Evolutionary conservation across 306 rosid species (phyloP), one percentile per base, ranked within the genome.

Genomic region (Citrullus mucosospermus): DNA sequence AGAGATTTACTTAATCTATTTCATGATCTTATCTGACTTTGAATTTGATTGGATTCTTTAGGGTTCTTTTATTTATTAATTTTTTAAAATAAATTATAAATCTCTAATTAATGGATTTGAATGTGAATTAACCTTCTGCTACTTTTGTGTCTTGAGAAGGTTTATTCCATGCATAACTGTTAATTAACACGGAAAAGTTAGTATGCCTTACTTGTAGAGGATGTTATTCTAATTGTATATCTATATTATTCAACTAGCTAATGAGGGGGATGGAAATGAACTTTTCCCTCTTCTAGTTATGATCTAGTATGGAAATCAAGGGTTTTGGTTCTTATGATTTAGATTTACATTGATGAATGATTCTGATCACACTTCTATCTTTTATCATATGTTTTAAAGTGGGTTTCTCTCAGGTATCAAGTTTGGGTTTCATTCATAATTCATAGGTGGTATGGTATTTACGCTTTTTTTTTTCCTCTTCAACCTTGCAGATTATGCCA

Each of bases 401-500:
- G 56, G 44, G 20, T 50, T 8, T 72, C 43, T 72, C 43, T 50
- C 8, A 12, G 58, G 2, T 72, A 50, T 72, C 44, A 72, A 48
- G 50, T 25, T 28, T 50, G 30, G 60, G 77, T 22, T 44, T 68
- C 25, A n/a, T 43, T 44, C 48, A 3, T n/a, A 10, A n/a, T 13
- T 55, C 22, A 55, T 32, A 34, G 13, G 65, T 28, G 77, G 16
- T 22, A 38, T 41, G 39, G 41, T 73, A 30, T 18, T 54, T 55
- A 8, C 59, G 1, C 38, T 7, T 32, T 41, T 34, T 54, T 55
- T 53, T 36, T 14, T 16, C 54, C 17, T 32, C 59, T 34, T 50
- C 59, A 78, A 46, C 36, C 71, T 12, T 80, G 80, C 85, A 88
- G 96, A 85, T 86, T 81, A 80, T 82, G 77, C 80, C 61, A 82